phyloP scores from a whole-genome alignment of 345 rosid genomes.

The Clausena lansium region DNA sequence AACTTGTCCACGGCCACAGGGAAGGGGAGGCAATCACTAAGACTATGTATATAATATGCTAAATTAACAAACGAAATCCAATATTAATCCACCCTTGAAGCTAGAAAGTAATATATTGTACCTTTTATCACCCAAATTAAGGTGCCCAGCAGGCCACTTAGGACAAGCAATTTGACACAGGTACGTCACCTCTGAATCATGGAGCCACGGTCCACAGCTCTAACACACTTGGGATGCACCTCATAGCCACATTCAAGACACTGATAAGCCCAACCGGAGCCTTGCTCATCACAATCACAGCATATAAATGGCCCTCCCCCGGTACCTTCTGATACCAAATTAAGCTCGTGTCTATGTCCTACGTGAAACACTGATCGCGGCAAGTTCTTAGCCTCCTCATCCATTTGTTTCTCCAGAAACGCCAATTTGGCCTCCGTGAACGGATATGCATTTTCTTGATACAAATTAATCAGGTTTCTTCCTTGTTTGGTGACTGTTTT shows the following conservation, averaged over 20 bases:
- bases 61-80: neutral
- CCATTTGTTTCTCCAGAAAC: slow-evolving; percentile 41
- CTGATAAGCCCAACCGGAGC: slow-evolving; percentile 63
- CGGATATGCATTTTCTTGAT: slow-evolving; percentile 52
- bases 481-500: slow-evolving; percentile 57
- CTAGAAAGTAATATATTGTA: too few relatives aligned
- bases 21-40: too few relatives aligned
- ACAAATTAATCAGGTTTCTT: slow-evolving; percentile 46
- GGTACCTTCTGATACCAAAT: slow-evolving; percentile 48
- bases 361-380: slow-evolving; percentile 40
- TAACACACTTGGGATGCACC: slow-evolving; percentile 58
- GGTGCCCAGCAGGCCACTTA: neutral
- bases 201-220: slow-evolving; percentile 20
- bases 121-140: too few relatives aligned
- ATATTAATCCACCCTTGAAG: neutral
- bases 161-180: neutral
- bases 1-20: too few relatives aligned
- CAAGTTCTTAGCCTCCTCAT: slow-evolving; percentile 46
- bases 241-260: slow-evolving; percentile 71
- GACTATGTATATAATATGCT: too few relatives aligned
- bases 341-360: slow-evolving; percentile 55
- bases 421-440: slow-evolving; percentile 46
- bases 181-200: neutral
- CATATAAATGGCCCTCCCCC: slow-evolving; percentile 69
- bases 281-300: slow-evolving; percentile 65